Evolutionary conservation across 495 filamentous ascomycete genomes (phyloP).

Genomic region (Venustampulla echinocandica): DNA sequence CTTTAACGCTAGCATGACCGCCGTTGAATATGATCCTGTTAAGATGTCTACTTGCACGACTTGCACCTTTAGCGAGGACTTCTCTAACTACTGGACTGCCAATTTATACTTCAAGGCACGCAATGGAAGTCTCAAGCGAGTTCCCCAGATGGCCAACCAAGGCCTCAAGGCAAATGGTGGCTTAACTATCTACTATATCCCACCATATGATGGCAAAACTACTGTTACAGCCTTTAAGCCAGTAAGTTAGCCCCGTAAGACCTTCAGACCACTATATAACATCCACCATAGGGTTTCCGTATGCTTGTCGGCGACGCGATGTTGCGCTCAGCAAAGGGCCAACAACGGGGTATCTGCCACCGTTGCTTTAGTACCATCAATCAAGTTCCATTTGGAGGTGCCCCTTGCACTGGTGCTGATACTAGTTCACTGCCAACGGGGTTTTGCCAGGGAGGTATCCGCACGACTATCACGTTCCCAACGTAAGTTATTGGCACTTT

Average conservation of each 20-base stretch:
- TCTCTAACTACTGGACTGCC: neutral
- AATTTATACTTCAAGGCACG: constrained; percentile 25
- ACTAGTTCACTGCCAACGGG: constrained; percentile 26
- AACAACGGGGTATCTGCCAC: constrained; percentile 3
- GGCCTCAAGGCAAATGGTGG: constrained; percentile 30
- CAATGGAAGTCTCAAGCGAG: constrained; percentile 34
- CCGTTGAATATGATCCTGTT: constrained; percentile 19
- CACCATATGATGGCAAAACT: neutral
- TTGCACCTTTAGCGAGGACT: constrained; percentile 29
- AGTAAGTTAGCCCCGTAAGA: constrained; percentile 28
- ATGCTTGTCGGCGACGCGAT: constrained; percentile 35
- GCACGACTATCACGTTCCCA: constrained; percentile 33
- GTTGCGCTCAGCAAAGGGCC: neutral
- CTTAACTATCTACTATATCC: constrained; percentile 11
- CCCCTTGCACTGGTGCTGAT: too few relatives aligned
- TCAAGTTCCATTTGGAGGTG: too few relatives aligned
- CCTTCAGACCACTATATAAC: neutral
- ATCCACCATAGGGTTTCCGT: constrained; percentile 37
- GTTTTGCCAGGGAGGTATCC: constrained; percentile 23
- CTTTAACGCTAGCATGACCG: constrained; percentile 26
- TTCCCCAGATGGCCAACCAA: constrained; percentile 29
- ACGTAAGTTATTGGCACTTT: constrained; percentile 34
- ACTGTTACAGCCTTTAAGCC: neutral
- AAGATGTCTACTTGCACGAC: constrained; percentile 26
- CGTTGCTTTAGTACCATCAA: constrained; percentile 25